Conservation (phyloP, 2,329 filamentous ascomycete genomes). For the Chaetomiaceae sp. region DNA sequence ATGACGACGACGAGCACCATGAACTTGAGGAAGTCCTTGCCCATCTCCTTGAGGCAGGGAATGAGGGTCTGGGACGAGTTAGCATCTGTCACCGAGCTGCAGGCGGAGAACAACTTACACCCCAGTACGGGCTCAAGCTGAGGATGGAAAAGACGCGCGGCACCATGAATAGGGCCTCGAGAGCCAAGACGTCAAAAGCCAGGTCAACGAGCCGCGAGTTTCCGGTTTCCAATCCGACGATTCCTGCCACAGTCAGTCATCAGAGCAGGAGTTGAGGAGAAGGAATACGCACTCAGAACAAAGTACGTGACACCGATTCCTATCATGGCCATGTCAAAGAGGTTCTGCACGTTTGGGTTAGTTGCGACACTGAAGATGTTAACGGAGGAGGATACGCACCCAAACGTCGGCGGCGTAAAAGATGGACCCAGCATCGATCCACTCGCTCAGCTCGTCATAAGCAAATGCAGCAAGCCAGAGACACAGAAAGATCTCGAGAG, state of each 20-base stretch:
- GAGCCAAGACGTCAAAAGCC: constrained; percentile 82
- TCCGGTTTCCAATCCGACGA: constrained; percentile 59
- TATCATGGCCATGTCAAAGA: constrained; percentile 76
- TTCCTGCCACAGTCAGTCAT: constrained; percentile 43
- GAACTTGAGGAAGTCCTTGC: constrained; percentile 86
- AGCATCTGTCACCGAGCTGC: neutral
- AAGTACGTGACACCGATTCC: constrained; percentile 69
- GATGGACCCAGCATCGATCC: constrained; percentile 77
- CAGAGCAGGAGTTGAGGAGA: neutral
- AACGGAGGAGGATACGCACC: constrained; percentile 64
- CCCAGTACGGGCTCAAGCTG: constrained; percentile 85
- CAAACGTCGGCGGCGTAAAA: constrained; percentile 83
- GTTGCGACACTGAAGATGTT: constrained; percentile 47
- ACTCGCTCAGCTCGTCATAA: constrained; percentile 82
- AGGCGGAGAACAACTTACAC: constrained; percentile 32
- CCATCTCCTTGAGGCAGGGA: constrained; percentile 90
- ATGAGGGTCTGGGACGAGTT: constrained; percentile 56
- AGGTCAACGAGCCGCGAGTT: constrained; percentile 64
- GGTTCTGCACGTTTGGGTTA: constrained; percentile 56
- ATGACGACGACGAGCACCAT: constrained; percentile 68
- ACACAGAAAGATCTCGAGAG: constrained; percentile 69
- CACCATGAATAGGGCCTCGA: constrained; percentile 86
- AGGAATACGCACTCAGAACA: constrained; percentile 57
- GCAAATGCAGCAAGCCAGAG: constrained; percentile 84
- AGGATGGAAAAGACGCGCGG: constrained; percentile 84